Base-by-base conservation (phyloP, 2,329 filamentous ascomycete species). In the Calonectria ilicicola region DNA sequence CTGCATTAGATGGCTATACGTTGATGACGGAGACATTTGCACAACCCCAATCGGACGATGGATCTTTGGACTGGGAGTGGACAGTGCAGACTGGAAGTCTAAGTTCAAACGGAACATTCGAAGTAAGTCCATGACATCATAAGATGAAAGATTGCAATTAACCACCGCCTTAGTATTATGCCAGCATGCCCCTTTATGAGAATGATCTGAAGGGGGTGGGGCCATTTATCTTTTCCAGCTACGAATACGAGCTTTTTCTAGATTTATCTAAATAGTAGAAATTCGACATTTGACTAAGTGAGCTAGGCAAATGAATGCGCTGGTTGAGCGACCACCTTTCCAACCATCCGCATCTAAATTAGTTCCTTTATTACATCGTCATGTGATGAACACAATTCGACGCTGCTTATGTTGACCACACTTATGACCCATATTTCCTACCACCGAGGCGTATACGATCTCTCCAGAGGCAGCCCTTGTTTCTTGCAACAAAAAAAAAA, bases 51-150 rank as follows among this genome's bases (percentile, higher is more conserved):
- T 23, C 32, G 7, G 19, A 35, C 15, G 53, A 60, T 60, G 53
- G 53, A 2, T 23, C 53, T 1, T 35, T 60, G 32, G 53, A 60
- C 5, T 60, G 53, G 53, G 35, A 60, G 14, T 60, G 53, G 53
- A 60, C 53, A 3, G 53, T 60, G 6, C 53, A 60, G 21, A 60
- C 53, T 27, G 53, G 53, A 19, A 60, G 53, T 7, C 19, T 60
- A 21, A 60, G 53, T 21, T 60, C 53, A 26, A 60, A 60, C 17
- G 53, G 53, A 1, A 60, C 53, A 19, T 60, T 60, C 12, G 53
- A 60, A 12, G 53, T 60, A 40, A 40, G 53, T 40, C 6, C 12
- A 21, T 12, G 2, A 21, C 7, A 9, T 6, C 4, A 8, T 3
- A 10, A 19, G 1, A 9, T 19, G 4, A 2, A n/a, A 7, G 1